Percentiles rank a stretch among this genome's conserved stretches.
Conservation (phyloP, 805 yeast genomes). For the Saturnispora ahearnii region DNA sequence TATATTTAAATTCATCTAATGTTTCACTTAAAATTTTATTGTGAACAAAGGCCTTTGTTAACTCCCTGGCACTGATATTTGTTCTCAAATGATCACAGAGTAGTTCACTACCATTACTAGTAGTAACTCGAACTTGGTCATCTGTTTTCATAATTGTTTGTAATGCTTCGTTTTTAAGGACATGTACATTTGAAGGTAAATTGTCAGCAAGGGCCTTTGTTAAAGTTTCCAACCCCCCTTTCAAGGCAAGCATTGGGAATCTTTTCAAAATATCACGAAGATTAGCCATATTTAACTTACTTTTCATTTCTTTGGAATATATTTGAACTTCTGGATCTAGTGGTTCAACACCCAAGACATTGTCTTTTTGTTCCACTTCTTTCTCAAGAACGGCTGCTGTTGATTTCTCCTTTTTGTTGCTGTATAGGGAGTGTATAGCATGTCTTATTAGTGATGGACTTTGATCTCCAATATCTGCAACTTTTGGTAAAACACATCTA, state of each 20-base stretch:
- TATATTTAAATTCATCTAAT: conserved; percentile 28
- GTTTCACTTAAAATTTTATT: conserved; percentile 10
- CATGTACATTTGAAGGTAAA: conserved; percentile 35
- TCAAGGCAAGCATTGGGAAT: conserved; percentile 54
- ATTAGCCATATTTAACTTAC: conserved; percentile 29
- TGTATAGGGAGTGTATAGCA: conserved; percentile 18
- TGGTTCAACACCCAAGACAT: conserved; percentile 20
- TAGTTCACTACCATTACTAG: conserved; percentile 10
- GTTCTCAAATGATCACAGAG: conserved; percentile 50
- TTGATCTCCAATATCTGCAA: conserved; percentile 49
- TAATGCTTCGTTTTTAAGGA: conserved; percentile 28
- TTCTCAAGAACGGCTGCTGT: not conserved
- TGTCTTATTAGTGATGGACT: conserved; percentile 51
- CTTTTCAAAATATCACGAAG: conserved; percentile 34
- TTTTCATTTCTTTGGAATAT: conserved; percentile 5
- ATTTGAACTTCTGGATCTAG: conserved; percentile 12
- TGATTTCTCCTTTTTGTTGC: not conserved
- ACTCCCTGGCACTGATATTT: conserved; percentile 40
- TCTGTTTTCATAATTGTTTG: conserved; percentile 9
- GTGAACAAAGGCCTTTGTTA: conserved; percentile 28
- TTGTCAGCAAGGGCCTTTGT: conserved; percentile 36
- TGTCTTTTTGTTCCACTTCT: conserved; percentile 9
- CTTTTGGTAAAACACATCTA: conserved; percentile 43
- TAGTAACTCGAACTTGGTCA: conserved; percentile 15
- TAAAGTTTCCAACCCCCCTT: conserved; percentile 45